These are phyloP conservation scores for Barnettozyma populi DNA, from an alignment of 805 yeast species.

Conservation along the genomic window DNA sequence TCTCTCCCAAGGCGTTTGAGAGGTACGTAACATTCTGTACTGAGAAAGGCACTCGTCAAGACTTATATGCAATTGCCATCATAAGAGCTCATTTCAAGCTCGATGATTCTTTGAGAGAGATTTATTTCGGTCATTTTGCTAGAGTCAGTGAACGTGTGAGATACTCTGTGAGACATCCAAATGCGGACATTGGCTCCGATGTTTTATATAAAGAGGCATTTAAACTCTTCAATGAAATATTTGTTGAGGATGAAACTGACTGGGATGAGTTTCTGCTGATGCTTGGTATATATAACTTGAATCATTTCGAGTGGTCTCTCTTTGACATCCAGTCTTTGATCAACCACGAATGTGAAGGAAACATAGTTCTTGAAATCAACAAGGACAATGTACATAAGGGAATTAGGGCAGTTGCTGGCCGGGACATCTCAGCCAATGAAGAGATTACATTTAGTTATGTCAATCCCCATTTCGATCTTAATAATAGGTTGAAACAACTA, in stretches of 20 bases:
- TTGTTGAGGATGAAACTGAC: slow-evolving; percentile 32
- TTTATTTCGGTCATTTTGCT: slow-evolving; percentile 52
- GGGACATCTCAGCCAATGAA: slow-evolving; percentile 55
- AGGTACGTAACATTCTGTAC: slow-evolving; percentile 56
- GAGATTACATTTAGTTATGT: slow-evolving; percentile 69
- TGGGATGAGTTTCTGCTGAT: slow-evolving; percentile 54
- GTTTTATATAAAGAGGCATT: slow-evolving; percentile 35
- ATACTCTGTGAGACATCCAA: slow-evolving; percentile 33
- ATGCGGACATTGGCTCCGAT: slow-evolving; percentile 1
- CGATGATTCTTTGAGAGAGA: neutral
- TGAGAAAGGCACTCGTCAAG: slow-evolving; percentile 49
- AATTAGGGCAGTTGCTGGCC: slow-evolving; percentile 53
- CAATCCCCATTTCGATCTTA: slow-evolving; percentile 56
- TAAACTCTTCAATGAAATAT: slow-evolving; percentile 42
- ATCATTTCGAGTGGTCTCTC: slow-evolving; percentile 60
- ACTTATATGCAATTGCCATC: slow-evolving; percentile 58
- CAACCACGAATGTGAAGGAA: slow-evolving; percentile 76
- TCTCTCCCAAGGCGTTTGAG: slow-evolving; percentile 14
- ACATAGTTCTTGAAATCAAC: slow-evolving; percentile 44
- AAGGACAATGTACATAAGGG: slow-evolving; percentile 41
- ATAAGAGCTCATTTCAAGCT: slow-evolving; percentile 38
- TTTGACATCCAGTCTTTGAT: slow-evolving; percentile 62
- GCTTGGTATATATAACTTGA: slow-evolving; percentile 70
- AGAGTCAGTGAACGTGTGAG: slow-evolving; percentile 62
- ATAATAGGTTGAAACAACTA: slow-evolving; percentile 58